phyloP scores from a whole-genome alignment of 176 grass and related monocot genomes.

The Thinopyrum elongatum region DNA sequence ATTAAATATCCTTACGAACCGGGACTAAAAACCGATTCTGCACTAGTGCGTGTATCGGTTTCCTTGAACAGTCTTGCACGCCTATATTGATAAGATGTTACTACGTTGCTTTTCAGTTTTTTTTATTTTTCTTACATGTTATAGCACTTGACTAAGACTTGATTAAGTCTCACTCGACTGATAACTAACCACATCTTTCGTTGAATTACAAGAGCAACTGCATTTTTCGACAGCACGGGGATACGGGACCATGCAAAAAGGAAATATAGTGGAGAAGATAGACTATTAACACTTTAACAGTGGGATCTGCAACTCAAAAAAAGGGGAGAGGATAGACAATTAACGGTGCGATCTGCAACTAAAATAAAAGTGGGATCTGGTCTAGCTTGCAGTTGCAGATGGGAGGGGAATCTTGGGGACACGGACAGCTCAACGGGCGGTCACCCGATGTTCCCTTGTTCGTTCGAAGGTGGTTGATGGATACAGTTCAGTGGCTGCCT shows the following conservation, averaged over 20 bases:
- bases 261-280: neutral
- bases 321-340: neutral
- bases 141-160: too few relatives aligned
- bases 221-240: neutral
- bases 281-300: neutral
- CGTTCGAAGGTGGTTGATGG: neutral
- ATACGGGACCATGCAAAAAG: too few relatives aligned
- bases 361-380: neutral
- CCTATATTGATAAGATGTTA: too few relatives aligned
- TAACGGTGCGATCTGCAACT: neutral
- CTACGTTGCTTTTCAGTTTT: too few relatives aligned
- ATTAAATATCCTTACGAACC: too few relatives aligned
- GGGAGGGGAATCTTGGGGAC: neutral
- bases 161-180: too few relatives aligned
- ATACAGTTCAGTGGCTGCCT: too few relatives aligned
- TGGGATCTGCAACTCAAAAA: neutral
- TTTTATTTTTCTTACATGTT: too few relatives aligned
- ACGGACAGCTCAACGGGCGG: slow-evolving; percentile 20
- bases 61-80: too few relatives aligned
- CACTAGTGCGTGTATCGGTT: too few relatives aligned
- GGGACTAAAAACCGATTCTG: too few relatives aligned
- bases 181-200: too few relatives aligned
- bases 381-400: neutral
- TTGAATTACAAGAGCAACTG: neutral
- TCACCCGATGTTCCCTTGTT: neutral